Conservation (phyloP, 2,329 filamentous ascomycete genomes). For the Aspergillus latus region DNA sequence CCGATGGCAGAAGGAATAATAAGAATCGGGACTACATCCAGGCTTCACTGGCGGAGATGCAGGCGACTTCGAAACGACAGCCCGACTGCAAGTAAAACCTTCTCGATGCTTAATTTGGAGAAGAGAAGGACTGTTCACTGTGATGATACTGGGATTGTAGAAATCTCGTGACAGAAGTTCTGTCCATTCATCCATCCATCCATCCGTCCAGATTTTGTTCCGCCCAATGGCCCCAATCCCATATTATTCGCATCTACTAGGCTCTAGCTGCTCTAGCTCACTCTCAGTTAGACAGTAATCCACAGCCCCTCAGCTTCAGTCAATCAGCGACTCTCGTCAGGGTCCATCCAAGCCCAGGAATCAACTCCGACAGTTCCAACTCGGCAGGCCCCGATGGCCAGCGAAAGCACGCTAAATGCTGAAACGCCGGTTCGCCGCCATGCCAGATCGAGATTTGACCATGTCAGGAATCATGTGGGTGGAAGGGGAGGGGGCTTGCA, state of each 20-base stretch:
- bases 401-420: conserved; percentile 20
- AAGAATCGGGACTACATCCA: conserved; percentile 13
- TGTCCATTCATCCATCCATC: background rate
- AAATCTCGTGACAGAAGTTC: background rate
- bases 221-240: background rate
- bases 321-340: conserved; percentile 22
- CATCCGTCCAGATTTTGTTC: background rate
- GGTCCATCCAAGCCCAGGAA: conserved; percentile 28
- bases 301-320: conserved; percentile 10
- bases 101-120: conserved; percentile 4
- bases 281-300: background rate
- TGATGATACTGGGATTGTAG: background rate
- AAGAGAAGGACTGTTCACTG: background rate
- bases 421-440: conserved; percentile 21
- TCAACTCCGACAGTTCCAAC: conserved; percentile 24
- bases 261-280: background rate
- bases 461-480: background rate
- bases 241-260: background rate
- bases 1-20: conserved; percentile 12
- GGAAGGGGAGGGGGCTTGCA: conserved; percentile 13
- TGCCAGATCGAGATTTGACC: conserved; percentile 18
- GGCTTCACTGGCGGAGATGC: conserved; percentile 13
- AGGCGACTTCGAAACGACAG: conserved; percentile 11
- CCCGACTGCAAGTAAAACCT: conserved; percentile 4
- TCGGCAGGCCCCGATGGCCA: conserved; percentile 23